Evolutionary conservation across 1,284 basidiomycete genomes (phyloP), one percentile per base, ranked within the genome.

Genomic region (Cutaneotrichosporon cutaneum): DNA sequence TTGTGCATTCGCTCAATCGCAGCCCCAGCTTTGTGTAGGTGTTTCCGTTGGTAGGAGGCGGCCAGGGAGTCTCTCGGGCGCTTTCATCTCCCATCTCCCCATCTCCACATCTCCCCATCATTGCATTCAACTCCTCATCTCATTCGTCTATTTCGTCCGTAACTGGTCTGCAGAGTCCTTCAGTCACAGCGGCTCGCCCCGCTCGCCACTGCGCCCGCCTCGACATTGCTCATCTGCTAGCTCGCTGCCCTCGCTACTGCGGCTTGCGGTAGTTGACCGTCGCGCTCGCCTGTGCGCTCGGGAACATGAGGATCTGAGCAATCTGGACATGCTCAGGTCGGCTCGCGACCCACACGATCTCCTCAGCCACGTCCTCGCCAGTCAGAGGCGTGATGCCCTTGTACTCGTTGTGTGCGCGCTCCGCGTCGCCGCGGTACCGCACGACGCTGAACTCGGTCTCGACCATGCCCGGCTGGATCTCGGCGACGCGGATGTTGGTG

Each of bases 291-390:
- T 78, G 76, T 54, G 70, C 68, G 47, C 70, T 69, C 3, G 76
- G 76, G 54, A 76, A 68, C 35, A 78, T 70, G 59, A 75, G 71
- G 26, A 75, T 58, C 60, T 56, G 54, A 26, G 64, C 61, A 16
- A 66, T 58, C 47, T 67, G 62, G 18, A 67, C 66, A 45, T 67
- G 62, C 7, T 57, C 56, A 0, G 66, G 63, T 5, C 77, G 64
- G 4, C 70, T 72, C 3, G 77, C 76, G 14, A 64, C 61, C 77
- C 77, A 99, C 13, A 97, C 93, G 72, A 99, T 95, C 79, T 99
- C 93, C 79, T 99, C 94, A 1, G 95, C 95, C 58, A 95, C 89
- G 74, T 95, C 92, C 62, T 88, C 83, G 10, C 88, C 88, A 3
- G 85, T 52, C 4, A 65, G 63, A 87, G 77, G 71, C 57, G 74